Conservation (phyloP, 2,329 filamentous ascomycete genomes). For the Phaeosphaeriaceae sp. region DNA sequence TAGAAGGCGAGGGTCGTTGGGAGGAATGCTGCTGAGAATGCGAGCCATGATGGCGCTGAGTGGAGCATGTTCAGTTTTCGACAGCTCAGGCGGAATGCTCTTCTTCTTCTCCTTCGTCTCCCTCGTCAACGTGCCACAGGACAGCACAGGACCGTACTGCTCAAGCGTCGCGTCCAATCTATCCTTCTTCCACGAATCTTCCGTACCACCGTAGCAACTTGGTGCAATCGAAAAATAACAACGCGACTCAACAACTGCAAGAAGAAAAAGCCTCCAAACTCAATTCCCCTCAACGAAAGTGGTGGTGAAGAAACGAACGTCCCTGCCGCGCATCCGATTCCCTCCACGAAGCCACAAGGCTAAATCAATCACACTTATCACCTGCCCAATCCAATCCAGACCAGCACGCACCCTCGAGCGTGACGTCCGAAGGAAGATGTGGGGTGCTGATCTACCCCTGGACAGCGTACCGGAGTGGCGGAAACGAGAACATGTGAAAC, state of each 20-base stretch:
- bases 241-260: not conserved
- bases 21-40: slow-evolving; percentile 31
- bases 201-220: too few species aligned
- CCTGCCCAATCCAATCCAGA: not conserved
- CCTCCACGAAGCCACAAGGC: not conserved
- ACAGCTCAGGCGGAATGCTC: too few species aligned
- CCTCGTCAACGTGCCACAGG: not conserved
- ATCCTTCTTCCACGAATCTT: not conserved
- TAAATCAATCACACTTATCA: not conserved
- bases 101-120: not conserved
- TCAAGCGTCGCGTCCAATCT: not conserved
- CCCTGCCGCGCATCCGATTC: too few species aligned
- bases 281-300: not conserved
- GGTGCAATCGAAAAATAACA: not conserved
- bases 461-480: not conserved
- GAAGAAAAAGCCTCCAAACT: not conserved
- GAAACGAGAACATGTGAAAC: not conserved
- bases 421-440: not conserved
- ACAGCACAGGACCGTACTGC: too few species aligned
- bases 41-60: slow-evolving; percentile 26
- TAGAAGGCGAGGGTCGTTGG: slow-evolving; percentile 44
- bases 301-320: not conserved
- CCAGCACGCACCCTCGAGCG: not conserved
- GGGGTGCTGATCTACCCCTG: not conserved
- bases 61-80: slow-evolving; percentile 21